A percentile compares a stretch with the other conserved stretches of the same genome.
phyloP scores from a whole-genome alignment of 805 yeast species.

The Zygoascus flipseniorum region DNA sequence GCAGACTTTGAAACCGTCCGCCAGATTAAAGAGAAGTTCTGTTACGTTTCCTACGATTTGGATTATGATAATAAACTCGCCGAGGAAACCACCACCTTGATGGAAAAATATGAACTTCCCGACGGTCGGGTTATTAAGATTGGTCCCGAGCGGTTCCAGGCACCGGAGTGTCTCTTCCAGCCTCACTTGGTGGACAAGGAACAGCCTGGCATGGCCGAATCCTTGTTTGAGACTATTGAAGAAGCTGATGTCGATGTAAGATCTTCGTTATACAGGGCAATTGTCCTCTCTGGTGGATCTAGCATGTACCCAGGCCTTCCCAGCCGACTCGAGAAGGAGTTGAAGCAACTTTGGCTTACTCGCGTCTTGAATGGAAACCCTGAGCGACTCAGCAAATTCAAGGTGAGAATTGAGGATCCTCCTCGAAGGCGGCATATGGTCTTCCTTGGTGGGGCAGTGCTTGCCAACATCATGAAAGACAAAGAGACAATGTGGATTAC shows the following conservation, averaged over 20 bases:
- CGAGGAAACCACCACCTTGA: conserved; percentile 90
- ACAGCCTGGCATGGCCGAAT: conserved; percentile 94
- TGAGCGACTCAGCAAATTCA: conserved; percentile 71
- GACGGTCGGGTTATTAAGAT: conserved; percentile 92
- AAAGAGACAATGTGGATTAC: conserved; percentile 98
- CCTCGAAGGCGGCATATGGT: conserved; percentile 99
- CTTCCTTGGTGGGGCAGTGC: conserved; percentile 95
- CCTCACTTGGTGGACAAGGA: conserved; percentile 92
- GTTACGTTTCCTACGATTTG: conserved; percentile 91
- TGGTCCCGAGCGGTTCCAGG: conserved; percentile 93
- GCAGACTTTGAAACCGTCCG: conserved; percentile 99
- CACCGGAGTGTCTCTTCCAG: conserved; percentile 95
- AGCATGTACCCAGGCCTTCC: conserved; percentile 99
- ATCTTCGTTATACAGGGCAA: conserved; percentile 78
- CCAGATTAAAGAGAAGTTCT: conserved; percentile 91
- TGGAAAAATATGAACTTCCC: conserved; percentile 86
- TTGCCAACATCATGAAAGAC: conserved; percentile 96
- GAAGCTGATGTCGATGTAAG: conserved; percentile 91
- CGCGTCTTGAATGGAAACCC: conserved; percentile 84
- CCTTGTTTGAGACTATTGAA: conserved; percentile 85
- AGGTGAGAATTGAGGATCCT: conserved; percentile 95
- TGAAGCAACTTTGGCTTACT: conserved; percentile 93
- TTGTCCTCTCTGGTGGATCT: conserved; percentile 95
- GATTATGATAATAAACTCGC: conserved; percentile 82
- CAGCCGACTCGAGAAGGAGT: conserved; percentile 86